These are phyloP conservation scores for Penicillium sp. DNA, from an alignment of 2,329 filamentous ascomycete species.

Conservation along the genomic window DNA sequence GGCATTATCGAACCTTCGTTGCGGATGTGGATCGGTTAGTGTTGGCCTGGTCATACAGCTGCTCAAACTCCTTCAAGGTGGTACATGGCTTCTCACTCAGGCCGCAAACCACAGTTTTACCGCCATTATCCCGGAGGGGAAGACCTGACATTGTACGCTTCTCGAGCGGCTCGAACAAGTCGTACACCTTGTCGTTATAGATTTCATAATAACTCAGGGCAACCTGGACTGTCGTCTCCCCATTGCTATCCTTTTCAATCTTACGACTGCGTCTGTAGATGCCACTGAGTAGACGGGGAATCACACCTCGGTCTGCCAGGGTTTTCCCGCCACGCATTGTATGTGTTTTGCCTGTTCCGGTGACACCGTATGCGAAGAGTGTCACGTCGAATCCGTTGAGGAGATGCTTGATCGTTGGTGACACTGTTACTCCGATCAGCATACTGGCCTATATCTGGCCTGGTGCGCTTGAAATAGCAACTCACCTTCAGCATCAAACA, in stretches of 20 bases:
- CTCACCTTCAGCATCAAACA: constrained; percentile 86
- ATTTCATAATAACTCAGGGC: constrained; percentile 92
- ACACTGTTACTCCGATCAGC: constrained; percentile 56
- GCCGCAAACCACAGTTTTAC: constrained; percentile 83
- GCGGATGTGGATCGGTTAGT: constrained; percentile 83
- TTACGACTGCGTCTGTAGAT: constrained; percentile 85
- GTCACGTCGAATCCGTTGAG: constrained; percentile 83
- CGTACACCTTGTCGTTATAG: constrained; percentile 93
- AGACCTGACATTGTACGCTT: constrained; percentile 79
- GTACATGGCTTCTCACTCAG: constrained; percentile 78
- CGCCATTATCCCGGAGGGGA: constrained; percentile 79
- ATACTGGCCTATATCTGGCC: not conserved
- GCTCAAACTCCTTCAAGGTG: constrained; percentile 85
- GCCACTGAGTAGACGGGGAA: constrained; percentile 77
- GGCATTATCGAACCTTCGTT: constrained; percentile 60
- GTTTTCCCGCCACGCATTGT: constrained; percentile 92
- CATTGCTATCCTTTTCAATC: constrained; percentile 73
- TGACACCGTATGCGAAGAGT: constrained; percentile 89
- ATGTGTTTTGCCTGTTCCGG: constrained; percentile 91
- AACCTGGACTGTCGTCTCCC: constrained; percentile 68
- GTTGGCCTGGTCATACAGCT: constrained; percentile 86
- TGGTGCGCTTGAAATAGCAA: constrained; percentile 4
- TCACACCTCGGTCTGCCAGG: constrained; percentile 80
- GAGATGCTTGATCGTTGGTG: constrained; percentile 84
- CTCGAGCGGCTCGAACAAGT: constrained; percentile 82